These are phyloP conservation scores for Boletus pseudopeckii DNA, from an alignment of 768 basidiomycete genomes.

Conservation along the genomic window DNA sequence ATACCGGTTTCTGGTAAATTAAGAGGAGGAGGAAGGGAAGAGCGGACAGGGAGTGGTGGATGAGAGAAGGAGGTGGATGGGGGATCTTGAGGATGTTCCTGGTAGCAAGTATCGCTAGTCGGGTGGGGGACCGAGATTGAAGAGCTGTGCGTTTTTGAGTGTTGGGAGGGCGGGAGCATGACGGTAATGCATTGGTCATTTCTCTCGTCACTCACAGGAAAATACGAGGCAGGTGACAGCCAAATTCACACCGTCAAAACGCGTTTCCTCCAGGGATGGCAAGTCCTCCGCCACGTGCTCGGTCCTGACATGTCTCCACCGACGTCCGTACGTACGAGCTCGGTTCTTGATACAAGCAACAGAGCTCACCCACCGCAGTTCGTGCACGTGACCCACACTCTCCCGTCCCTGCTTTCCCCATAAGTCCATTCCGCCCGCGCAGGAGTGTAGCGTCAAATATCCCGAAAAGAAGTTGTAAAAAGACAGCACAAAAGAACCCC, in stretches of 20 bases:
- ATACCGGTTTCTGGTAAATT: conserved; percentile 15
- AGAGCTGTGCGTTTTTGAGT: conserved; percentile 22
- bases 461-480: conserved; percentile 16
- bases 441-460: not conserved
- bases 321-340: not conserved
- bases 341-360: not conserved
- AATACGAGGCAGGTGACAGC: conserved; percentile 17
- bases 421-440: not conserved
- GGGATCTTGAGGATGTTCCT: conserved; percentile 11
- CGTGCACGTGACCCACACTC: not conserved
- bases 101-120: not conserved
- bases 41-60: conserved; percentile 5
- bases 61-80: conserved; percentile 12
- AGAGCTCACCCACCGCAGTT: not conserved
- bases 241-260: conserved; percentile 30
- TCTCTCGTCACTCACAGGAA: conserved; percentile 30
- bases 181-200: conserved; percentile 24
- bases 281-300: conserved; percentile 26
- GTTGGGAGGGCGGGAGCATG: conserved; percentile 12
- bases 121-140: not conserved
- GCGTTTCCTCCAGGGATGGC: conserved; percentile 10
- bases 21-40: conserved; percentile 4
- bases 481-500: conserved; percentile 14
- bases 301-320: not conserved
- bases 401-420: not conserved